A percentile compares a stretch with the other conserved stretches of the same genome.
Conservation (phyloP, 257 asterid species). For the Coffea eugenioides region DNA sequence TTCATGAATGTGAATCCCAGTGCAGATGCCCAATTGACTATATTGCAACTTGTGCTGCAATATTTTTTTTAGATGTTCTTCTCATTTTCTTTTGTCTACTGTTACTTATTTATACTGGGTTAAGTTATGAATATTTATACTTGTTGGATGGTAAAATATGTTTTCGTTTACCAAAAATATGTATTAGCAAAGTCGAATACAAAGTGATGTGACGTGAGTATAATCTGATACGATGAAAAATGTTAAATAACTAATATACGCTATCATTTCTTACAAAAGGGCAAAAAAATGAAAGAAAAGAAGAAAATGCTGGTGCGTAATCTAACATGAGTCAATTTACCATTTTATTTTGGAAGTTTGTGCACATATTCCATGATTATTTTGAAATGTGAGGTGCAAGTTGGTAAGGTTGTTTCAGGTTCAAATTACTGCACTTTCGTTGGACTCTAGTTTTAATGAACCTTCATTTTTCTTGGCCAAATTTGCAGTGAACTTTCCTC, state of each 20-base stretch:
- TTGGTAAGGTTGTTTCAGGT: not conserved
- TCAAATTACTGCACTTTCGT: not conserved
- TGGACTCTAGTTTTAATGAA: not conserved
- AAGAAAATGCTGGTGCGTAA: not conserved
- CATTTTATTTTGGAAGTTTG: not conserved
- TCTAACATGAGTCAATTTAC: not conserved
- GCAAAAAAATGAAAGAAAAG: no score
- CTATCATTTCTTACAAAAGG: no score
- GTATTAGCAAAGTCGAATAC: not conserved
- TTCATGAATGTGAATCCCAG: not conserved
- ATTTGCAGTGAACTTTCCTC: conserved; percentile 9
- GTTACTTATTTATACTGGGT: not conserved
- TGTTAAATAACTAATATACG: no score
- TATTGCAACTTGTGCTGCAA: conserved; percentile 6
- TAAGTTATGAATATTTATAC: not conserved
- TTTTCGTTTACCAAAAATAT: not conserved
- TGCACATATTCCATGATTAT: not conserved
- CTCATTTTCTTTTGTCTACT: not conserved
- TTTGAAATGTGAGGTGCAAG: not conserved
- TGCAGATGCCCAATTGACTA: not conserved
- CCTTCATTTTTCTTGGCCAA: not conserved
- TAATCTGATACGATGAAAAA: no score
- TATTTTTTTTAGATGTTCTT: not conserved
- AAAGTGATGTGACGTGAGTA: no score
- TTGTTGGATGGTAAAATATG: not conserved